Base-by-base conservation (phyloP, 2,329 filamentous ascomycete species). In the Diaporthe aspalathi region DNA sequence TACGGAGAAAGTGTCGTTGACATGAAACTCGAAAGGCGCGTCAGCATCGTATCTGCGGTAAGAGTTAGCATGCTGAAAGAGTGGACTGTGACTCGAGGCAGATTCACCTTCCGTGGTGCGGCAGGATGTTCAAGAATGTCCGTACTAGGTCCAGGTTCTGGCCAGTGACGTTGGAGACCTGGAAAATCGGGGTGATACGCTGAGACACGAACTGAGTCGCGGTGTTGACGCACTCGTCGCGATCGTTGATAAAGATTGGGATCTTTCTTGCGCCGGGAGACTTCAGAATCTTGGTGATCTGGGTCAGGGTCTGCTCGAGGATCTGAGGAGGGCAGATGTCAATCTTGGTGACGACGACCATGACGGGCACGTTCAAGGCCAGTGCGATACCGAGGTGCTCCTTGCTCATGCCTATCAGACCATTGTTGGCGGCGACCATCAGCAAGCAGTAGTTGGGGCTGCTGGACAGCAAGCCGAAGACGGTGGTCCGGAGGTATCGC, bases 351-450 rank as follows among this genome's bases (percentile, higher is more conserved):
- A 98, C 91, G 74, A 98, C 92, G 4, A 98, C 95, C 94, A 99
- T 97, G 76, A 99, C 94, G 0, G 96, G 96, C 14, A 99, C 95
- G 78, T 98, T 98, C 66, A 99, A 86, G 0, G 96, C 95, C 40
- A 98, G 85, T 0, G 96, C 95, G 74, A 99, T 97, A 20, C 96
- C 96, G 5, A 99, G 85, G 81, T 99, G 96, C 84, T 99, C 96
- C 86, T 97, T 97, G 82, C 94, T 97, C 96, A 98, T 99, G 24
- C 96, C 96, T 57, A 98, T 93, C 56, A 99, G 85, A 4, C 96
- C 96, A 79, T 99, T 98, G 78, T 99, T 99, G 22, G 96, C 96
- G 16, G 96, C 96, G 0, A 99, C 96, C 96, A 99, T 99, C 60
- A 99, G 89, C 35, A 99, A 84, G 80, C 96, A 98, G 84, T 98